These are phyloP conservation scores for Coniochaeta prunicola DNA, from an alignment of 2,329 filamentous ascomycete species.

Conservation along the genomic window DNA sequence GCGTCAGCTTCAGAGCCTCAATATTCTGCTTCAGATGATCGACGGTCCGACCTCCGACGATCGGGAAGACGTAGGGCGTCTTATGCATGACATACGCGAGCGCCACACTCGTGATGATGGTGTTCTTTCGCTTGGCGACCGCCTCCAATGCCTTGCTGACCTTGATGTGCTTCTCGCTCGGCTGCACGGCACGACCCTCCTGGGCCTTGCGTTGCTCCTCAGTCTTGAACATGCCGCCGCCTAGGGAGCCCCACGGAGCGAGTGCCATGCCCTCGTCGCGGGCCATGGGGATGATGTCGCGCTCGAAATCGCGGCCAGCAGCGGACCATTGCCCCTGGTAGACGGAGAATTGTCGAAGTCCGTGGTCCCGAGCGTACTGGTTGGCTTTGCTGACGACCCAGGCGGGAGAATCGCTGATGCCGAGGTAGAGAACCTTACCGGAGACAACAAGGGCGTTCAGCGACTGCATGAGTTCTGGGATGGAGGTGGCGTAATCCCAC, in stretches of 20 bases:
- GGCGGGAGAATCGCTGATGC: conserved; percentile 49
- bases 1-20: conserved; percentile 52
- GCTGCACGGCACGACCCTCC: conserved; percentile 29
- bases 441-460: conserved; percentile 42
- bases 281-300: conserved; percentile 63
- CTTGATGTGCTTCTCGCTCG: conserved; percentile 45
- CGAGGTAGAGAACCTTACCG: conserved; percentile 53
- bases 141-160: conserved; percentile 38
- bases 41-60: conserved; percentile 62
- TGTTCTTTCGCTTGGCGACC: conserved; percentile 38
- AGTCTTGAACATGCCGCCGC: conserved; percentile 28
- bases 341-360: conserved; percentile 50
- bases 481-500: conserved; percentile 49
- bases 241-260: conserved; percentile 46
- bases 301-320: conserved; percentile 53
- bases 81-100: conserved; percentile 70
- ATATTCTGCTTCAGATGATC: conserved; percentile 66
- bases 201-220: conserved; percentile 20
- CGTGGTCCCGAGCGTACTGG: conserved; percentile 52
- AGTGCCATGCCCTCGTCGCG: conserved; percentile 49
- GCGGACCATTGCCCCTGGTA: conserved; percentile 61
- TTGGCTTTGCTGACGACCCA: conserved; percentile 48
- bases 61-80: conserved; percentile 64
- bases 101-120: conserved; percentile 43
- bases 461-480: conserved; percentile 52